These are phyloP conservation scores for Abrus precatorius DNA, from an alignment of 306 rosid genomes.

Conservation along the genomic window DNA sequence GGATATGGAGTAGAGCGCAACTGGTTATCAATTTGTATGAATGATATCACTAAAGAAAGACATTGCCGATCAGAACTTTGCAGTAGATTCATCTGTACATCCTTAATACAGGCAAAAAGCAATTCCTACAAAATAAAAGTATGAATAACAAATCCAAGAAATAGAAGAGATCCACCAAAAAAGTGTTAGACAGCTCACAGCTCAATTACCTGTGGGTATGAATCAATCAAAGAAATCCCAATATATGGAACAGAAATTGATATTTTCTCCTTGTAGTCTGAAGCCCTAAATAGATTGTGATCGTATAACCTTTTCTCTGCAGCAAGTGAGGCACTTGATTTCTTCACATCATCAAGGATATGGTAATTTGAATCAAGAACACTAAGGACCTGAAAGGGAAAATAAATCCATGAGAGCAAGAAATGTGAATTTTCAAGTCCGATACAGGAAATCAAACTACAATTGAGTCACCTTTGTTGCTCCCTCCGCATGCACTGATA, in stretches of 20 bases:
- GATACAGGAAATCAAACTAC: conserved; percentile 36
- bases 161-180: not conserved
- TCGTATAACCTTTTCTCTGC: conserved; percentile 63
- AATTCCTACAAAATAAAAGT: conserved; percentile 69
- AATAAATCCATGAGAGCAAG: conserved; percentile 25
- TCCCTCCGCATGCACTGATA: conserved; percentile 92
- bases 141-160: conserved; percentile 42
- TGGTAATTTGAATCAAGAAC: conserved; percentile 87
- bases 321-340: conserved; percentile 50
- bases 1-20: conserved; percentile 91
- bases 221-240: conserved; percentile 85
- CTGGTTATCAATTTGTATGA: conserved; percentile 94
- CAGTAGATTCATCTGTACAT: conserved; percentile 66
- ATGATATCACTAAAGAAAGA: conserved; percentile 68
- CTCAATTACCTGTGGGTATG: conserved; percentile 73
- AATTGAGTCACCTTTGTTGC: conserved; percentile 81
- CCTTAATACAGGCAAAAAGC: conserved; percentile 78
- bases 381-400: conserved; percentile 73
- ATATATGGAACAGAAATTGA: conserved; percentile 72
- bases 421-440: conserved; percentile 5
- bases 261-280: conserved; percentile 76
- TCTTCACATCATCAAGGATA: conserved; percentile 58
- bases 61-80: conserved; percentile 91
- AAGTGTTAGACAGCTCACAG: not conserved
- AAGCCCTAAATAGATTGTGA: conserved; percentile 64